Base-by-base conservation (phyloP, 306 rosid genomes). In the Glycine tomentella region DNA sequence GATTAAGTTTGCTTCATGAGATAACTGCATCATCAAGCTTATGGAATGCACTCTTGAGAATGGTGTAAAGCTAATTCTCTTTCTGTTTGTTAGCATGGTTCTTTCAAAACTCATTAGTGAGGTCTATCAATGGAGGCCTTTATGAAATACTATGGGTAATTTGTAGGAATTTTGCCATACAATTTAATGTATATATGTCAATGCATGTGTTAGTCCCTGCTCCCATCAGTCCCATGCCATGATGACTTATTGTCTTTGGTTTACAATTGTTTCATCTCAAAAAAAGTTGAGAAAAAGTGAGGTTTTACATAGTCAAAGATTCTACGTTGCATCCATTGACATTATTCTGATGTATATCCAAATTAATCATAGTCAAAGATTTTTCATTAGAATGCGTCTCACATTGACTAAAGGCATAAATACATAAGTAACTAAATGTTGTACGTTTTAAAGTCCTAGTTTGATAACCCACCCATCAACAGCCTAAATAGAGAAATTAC, bases 41-140 rank as follows among this genome's bases (percentile, higher is more conserved):
- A 9, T 70, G 44, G 56, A 71, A 6, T 58, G 44, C 64, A 71
- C 72, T 67, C 14, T 53, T 45, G 38, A 68, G 25, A 80, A 63
- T 62, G 74, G 9, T 75, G 46, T 68, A 65, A 46, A 48, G 38
- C n/a, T 58, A 57, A 49, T 68, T 55, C 9, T 46, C 46, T 50
- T 16, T 50, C 12, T 1, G 65, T 65, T 15, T 64, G 63, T 6
- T 50, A 2, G 50, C 72, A 62, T 62, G 62, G 3, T 63, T 69
- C 17, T 62, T n/a, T 52, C 8, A 48, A 76, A 75, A 1, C 20
- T 1, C 31, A 13, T n/a, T 25, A 45, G 71, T 75, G 69, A 12
- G 69, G 56, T 74, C 69, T 42, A 48, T n/a, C 66, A 50, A 16
- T 17, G 8, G 74, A 50, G 50, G 20, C 44, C 11, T 14, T 63